Percentiles rank a stretch among this genome's conserved stretches.
These are phyloP conservation scores for Chrysochromulina tobinii DNA, from an alignment of 78 protist species.

Conservation along the genomic window DNA sequence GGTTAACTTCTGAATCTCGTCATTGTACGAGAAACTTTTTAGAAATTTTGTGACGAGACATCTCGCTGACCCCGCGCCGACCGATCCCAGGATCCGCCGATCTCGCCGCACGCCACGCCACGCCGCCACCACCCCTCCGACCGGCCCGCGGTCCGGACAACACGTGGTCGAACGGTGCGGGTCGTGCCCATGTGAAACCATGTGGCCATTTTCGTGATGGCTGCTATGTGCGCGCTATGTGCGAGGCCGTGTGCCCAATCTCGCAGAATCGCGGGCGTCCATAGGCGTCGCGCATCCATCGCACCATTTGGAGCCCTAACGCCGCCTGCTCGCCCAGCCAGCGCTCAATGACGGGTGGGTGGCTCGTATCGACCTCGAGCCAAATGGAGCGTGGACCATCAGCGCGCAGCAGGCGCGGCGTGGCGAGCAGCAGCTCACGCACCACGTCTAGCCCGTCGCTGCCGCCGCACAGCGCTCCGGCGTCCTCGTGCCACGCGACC, in stretches of 20 bases:
- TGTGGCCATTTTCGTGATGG: too few species aligned
- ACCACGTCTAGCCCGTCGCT: neutral
- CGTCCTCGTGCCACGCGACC: neutral
- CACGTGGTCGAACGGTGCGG: too few species aligned
- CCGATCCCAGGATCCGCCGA: too few species aligned
- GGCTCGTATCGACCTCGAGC: slow-evolving; percentile 13
- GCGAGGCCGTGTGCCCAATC: neutral
- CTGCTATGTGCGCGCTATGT: too few species aligned
- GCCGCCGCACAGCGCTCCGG: slow-evolving; percentile 17
- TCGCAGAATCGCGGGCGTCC: neutral
- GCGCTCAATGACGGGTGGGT: neutral
- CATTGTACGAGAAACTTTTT: too few species aligned
- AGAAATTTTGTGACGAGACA: too few species aligned
- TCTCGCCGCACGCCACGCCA: too few species aligned
- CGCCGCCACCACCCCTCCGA: too few species aligned
- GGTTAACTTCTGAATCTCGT: too few species aligned
- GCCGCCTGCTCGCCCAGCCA: neutral
- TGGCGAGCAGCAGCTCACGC: neutral
- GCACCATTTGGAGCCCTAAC: neutral
- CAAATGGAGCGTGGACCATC: neutral
- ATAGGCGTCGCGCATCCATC: neutral
- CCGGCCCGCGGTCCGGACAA: too few species aligned
- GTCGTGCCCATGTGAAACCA: too few species aligned
- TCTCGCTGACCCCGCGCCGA: too few species aligned
- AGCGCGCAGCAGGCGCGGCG: neutral